phyloP scores from a whole-genome alignment of 2,329 filamentous ascomycete genomes.

The Dactylonectria macrodidyma region DNA sequence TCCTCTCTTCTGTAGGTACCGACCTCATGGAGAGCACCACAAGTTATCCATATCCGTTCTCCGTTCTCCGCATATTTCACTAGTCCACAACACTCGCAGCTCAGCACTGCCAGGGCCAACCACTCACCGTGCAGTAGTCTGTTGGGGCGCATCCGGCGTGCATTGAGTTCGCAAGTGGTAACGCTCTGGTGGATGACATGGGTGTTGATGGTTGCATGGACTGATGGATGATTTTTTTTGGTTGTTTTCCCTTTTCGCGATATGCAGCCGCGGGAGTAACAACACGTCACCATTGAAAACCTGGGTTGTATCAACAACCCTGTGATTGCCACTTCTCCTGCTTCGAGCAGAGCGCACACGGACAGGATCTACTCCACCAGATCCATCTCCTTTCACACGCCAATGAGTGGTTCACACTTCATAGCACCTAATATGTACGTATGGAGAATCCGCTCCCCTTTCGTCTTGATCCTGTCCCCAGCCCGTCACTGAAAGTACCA shows the following conservation, averaged over 20 bases:
- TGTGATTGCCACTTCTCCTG: constrained; percentile 12
- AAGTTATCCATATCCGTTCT: not conserved
- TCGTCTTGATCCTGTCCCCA: constrained; percentile 9
- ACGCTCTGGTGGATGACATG: constrained; percentile 9
- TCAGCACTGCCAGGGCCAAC: not conserved
- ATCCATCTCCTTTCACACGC: constrained; percentile 7
- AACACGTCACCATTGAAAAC: constrained; percentile 25
- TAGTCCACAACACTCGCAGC: constrained; percentile 2
- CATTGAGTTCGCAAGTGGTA: constrained; percentile 6
- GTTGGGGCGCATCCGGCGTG: not conserved
- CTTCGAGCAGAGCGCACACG: constrained; percentile 24
- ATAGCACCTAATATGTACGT: not conserved
- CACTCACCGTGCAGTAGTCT: constrained; percentile 20
- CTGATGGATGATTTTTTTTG: constrained; percentile 8
- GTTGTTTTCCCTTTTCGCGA: constrained; percentile 15
- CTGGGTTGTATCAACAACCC: constrained; percentile 9
- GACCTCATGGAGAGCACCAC: constrained; percentile 9
- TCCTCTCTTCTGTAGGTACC: not conserved
- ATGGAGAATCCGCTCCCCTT: not conserved
- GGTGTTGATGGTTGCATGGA: constrained; percentile 17
- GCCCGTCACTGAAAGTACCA: constrained; percentile 1
- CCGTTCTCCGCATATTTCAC: too few species aligned
- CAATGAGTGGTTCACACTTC: not conserved
- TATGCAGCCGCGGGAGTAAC: constrained; percentile 18
- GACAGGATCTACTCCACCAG: constrained; percentile 20